These are phyloP conservation scores for Orbilia ellipsospora DNA, from an alignment of 2,329 filamentous ascomycete species.

Conservation along the genomic window DNA sequence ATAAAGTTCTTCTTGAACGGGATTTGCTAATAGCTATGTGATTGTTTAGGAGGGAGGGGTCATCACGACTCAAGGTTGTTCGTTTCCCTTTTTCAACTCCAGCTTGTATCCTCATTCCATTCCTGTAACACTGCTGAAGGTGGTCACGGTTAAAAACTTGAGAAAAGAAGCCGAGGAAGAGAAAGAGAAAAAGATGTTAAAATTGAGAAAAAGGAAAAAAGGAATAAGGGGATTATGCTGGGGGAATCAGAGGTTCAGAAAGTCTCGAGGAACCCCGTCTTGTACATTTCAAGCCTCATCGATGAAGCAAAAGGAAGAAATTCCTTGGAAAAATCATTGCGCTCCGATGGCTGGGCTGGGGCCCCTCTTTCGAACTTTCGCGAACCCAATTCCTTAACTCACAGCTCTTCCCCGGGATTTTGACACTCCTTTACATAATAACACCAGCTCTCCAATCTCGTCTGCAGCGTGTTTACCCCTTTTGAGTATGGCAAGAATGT, in stretches of 20 bases:
- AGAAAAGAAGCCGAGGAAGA: slow-evolving; percentile 27
- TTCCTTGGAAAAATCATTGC: not conserved
- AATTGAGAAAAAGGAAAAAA: slow-evolving; percentile 22
- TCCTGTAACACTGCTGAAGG: slow-evolving; percentile 53
- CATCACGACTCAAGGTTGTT: slow-evolving; percentile 99
- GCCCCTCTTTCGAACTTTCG: not conserved
- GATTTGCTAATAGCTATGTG: slow-evolving; percentile 59
- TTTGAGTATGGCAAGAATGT: not conserved
- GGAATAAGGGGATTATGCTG: slow-evolving; percentile 46
- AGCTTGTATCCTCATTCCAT: slow-evolving; percentile 60
- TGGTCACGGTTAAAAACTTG: slow-evolving; percentile 26
- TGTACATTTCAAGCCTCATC: slow-evolving; percentile 53
- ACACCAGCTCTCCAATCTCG: slow-evolving; percentile 50
- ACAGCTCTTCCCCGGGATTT: slow-evolving; percentile 49
- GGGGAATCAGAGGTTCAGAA: not conserved
- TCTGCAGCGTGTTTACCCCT: slow-evolving; percentile 40
- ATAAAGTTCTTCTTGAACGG: not conserved
- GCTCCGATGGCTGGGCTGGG: slow-evolving; percentile 52
- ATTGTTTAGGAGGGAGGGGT: slow-evolving; percentile 83
- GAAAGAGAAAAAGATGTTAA: slow-evolving; percentile 39
- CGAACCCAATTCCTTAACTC: slow-evolving; percentile 18
- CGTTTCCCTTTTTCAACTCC: slow-evolving; percentile 75
- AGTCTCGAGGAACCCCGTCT: slow-evolving; percentile 38
- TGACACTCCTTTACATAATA: slow-evolving; percentile 57
- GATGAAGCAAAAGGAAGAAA: slow-evolving; percentile 34